Base-by-base conservation (phyloP, 148 eudicot genomes). In the Camellia lanceoleosa region DNA sequence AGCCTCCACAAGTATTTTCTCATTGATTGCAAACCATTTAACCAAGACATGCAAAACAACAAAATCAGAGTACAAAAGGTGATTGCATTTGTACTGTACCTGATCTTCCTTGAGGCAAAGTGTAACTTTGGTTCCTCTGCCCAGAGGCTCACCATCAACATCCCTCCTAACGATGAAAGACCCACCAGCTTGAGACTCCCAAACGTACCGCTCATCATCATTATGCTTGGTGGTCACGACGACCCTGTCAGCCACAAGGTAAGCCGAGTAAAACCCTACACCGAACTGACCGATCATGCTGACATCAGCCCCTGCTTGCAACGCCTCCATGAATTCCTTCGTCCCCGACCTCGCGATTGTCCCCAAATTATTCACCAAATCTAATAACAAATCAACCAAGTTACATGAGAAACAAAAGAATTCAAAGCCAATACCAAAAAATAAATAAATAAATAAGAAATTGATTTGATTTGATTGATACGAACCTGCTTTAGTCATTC, bases 281-380 rank as follows among this genome's bases (percentile, higher is more conserved):
- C 74, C 74, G 15, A 46, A 71, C 46, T 55, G 79, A 7, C 81
- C 81, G 70, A 79, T 79, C 81, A 79, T 79, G 66, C 81, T 79
- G 38, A 78, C 74, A 55, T 78, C 80, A 68, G 80, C 74, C 23
- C 80, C 80, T 11, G 81, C 75, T 75, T 70, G 75, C 75, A 79
- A 71, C 7, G 81, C 75, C 81, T 79, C 75, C 81, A 79, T 70
- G 67, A 79, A 79, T 56, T 79, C 81, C 58, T 71, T 71, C 58
- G 58, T 71, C 38, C 74, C 74, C 8, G 74, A 71, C 74, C 30
- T 71, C 41, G 79, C 79, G 46, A 76, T 76, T 47, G 79, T 76
- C 56, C 79, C 79, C 79, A 76, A 63, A 49, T 76, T 63, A 58
- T 76, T 76, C 79, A 76, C 79, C 79, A 76, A 47, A 2, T 76